Base-by-base conservation (phyloP, 2,329 filamentous ascomycete genomes). In the Sporothrix inflata region DNA sequence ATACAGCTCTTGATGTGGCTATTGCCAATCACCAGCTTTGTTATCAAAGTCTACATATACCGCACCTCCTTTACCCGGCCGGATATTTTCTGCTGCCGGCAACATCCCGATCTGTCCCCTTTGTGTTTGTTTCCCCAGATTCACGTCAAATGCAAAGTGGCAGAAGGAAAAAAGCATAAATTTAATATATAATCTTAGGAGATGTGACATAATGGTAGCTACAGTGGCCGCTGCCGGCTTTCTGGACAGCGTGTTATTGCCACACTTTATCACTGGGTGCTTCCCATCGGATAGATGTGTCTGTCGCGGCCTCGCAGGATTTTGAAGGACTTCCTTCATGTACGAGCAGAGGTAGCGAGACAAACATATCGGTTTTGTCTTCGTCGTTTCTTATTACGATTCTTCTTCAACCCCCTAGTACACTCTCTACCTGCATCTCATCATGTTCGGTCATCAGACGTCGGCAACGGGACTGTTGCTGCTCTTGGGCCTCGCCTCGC, bases 201-300 rank as follows among this genome's bases (percentile, higher is more conserved):
- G 69, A 65, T 61, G 53, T 60, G 55, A 49, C 51, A 68, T 71
- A 66, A 66, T 63, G 47, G 9, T 21, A 11, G 11, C 24, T 45
- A 5, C 27, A 55, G 16, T 38, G 42, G 9, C 51, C 47, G 21
- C 16, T 42, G 38, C 57, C 38, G 21, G 66, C 47, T 53, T 47
- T 71, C 71, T 73, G 55, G 72, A 66, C 72, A 73, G 60, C 72
- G 72, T 73, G 72, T 73, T 73, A 72, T 73, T 71, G 72, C 69
- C 69, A 47, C 30, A 30, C 16, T 45, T 27, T 65, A 27, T 45
- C n/a, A 27, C 38, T 24, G 19, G 34, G 19, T 11, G 30, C 57
- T 11, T 61, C 34, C 11, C 16, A 19, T 7, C 14, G 34, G 60
- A 45, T 45, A 21, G 40, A 42, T 47, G 40, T 19, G 14, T 4